A percentile compares a stretch with the other conserved stretches of the same genome.
These are phyloP conservation scores for Raffaelea arxii DNA, from an alignment of 2,329 filamentous ascomycete genomes.

Conservation along the genomic window DNA sequence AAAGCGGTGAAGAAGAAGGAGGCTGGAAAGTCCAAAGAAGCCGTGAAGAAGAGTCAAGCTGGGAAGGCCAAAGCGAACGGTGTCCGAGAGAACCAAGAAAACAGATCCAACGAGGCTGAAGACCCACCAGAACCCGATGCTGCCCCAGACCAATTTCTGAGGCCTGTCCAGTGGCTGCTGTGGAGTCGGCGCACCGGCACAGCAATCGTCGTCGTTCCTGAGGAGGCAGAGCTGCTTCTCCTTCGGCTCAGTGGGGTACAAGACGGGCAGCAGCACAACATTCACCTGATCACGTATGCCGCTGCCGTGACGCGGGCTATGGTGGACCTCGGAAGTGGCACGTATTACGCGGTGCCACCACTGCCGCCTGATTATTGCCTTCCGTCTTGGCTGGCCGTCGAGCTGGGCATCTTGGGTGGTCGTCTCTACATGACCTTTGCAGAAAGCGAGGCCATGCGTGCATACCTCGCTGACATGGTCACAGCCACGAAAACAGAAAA, in stretches of 20 bases:
- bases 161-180: slow-evolving; percentile 52
- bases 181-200: slow-evolving; percentile 37
- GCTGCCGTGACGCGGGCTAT: slow-evolving; percentile 51
- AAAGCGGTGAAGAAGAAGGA: slow-evolving; percentile 1
- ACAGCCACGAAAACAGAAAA: not conserved
- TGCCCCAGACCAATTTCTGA: slow-evolving; percentile 13
- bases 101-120: too few species aligned
- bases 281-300: slow-evolving; percentile 39
- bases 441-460: slow-evolving; percentile 29
- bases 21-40: not conserved
- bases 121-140: too few species aligned
- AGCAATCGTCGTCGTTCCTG: slow-evolving; percentile 49
- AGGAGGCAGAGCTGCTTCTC: slow-evolving; percentile 51
- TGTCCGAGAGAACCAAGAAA: too few species aligned
- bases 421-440: slow-evolving; percentile 47
- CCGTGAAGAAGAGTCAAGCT: not conserved
- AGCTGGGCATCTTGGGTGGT: slow-evolving; percentile 52
- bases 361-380: slow-evolving; percentile 28
- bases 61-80: too few species aligned
- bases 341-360: slow-evolving; percentile 41
- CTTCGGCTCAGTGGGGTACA: slow-evolving; percentile 24
- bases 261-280: not conserved
- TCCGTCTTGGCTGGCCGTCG: slow-evolving; percentile 43
- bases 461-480: slow-evolving; percentile 16
- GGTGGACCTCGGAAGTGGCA: slow-evolving; percentile 45